Evolutionary conservation across 1,284 basidiomycete genomes (phyloP).

Genomic region (Rhodotorula sp.): DNA sequence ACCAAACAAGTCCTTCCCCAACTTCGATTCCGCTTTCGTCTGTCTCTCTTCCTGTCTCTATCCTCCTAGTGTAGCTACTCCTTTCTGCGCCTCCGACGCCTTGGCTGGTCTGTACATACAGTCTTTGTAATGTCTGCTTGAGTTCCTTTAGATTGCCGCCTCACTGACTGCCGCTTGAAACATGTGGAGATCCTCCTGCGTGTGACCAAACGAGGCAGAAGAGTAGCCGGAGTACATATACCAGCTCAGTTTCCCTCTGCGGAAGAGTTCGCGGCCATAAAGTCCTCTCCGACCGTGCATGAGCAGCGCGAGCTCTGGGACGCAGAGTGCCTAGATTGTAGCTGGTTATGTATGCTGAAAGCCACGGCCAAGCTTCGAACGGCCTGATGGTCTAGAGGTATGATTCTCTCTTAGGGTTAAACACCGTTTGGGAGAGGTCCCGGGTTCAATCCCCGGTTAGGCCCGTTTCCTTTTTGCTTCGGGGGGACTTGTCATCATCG

Average conservation of each 20-base stretch:
- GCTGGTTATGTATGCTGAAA: too few relatives aligned
- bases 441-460: constrained; percentile 34
- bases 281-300: too few relatives aligned
- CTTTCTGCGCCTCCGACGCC: background rate
- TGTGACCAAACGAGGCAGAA: too few relatives aligned
- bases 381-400: constrained; percentile 34
- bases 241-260: too few relatives aligned
- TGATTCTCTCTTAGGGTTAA: constrained; percentile 29
- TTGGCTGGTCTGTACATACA: background rate
- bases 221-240: too few relatives aligned
- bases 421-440: constrained; percentile 24
- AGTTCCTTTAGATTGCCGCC: too few relatives aligned
- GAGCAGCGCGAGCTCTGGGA: too few relatives aligned
- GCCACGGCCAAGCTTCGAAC: background rate
- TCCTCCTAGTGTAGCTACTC: background rate
- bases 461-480: constrained; percentile 6
- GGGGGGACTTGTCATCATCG: too few relatives aligned
- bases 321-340: too few relatives aligned
- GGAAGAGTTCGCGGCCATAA: too few relatives aligned
- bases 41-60: background rate
- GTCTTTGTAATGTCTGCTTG: background rate
- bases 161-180: too few relatives aligned
- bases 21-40: background rate
- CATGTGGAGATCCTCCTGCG: too few relatives aligned
- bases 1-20: background rate